A percentile compares a stretch with the other conserved stretches of the same genome.
phyloP scores from a whole-genome alignment of 2,329 filamentous ascomycete genomes.

The Xylaria sp. region DNA sequence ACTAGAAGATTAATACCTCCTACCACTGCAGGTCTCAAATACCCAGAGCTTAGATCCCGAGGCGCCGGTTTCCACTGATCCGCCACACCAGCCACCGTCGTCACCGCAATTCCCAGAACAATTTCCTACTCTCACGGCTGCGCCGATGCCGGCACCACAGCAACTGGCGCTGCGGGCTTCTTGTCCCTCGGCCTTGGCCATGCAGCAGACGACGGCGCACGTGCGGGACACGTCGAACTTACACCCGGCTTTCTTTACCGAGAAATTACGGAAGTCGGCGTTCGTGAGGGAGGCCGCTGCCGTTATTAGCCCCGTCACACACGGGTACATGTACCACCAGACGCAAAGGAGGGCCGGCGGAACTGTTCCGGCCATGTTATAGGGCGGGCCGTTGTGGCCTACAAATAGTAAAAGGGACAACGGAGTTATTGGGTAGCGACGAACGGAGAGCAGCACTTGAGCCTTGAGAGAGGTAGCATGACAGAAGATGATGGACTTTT shows the following conservation, averaged over 20 bases:
- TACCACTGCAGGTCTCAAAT: neutral
- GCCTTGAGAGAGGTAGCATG: neutral
- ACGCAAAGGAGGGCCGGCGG: constrained; percentile 36
- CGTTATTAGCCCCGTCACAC: constrained; percentile 54
- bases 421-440: no score
- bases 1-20: no score
- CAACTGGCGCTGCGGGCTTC: neutral
- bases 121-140: neutral
- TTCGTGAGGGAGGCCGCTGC: constrained; percentile 35
- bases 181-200: neutral
- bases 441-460: neutral
- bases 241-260: constrained; percentile 79
- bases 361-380: constrained; percentile 42
- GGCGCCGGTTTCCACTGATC: no score
- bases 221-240: constrained; percentile 55
- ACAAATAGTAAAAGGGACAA: no score
- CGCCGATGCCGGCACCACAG: constrained; percentile 4
- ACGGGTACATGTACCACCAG: constrained; percentile 64
- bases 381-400: no score
- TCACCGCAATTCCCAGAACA: neutral
- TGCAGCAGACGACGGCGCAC: constrained; percentile 6
- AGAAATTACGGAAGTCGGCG: constrained; percentile 60
- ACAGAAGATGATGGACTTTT: neutral
- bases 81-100: neutral
- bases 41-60: neutral